A percentile compares a stretch with the other conserved stretches of the same genome.
phyloP scores from a whole-genome alignment of 495 filamentous ascomycete genomes.

The Astrothelium subdiscretum region DNA sequence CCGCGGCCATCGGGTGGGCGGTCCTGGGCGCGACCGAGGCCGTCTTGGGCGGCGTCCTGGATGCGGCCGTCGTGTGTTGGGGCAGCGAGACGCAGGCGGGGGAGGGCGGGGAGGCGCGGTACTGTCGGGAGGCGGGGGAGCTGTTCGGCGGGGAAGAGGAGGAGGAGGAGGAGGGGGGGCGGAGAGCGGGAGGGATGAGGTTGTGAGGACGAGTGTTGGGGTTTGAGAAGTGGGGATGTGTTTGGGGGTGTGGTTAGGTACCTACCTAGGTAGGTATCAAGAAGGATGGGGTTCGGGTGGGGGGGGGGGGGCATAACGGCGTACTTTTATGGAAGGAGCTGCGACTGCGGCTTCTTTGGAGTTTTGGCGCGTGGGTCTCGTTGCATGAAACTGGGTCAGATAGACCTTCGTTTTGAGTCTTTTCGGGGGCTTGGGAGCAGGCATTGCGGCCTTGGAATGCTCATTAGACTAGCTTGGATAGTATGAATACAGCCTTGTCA shows the following conservation, averaged over 20 bases:
- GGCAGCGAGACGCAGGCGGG: constrained; percentile 68
- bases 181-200: not conserved
- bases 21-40: constrained; percentile 92
- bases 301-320: too few relatives aligned
- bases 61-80: constrained; percentile 88
- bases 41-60: constrained; percentile 80
- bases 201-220: not conserved
- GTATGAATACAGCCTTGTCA: not conserved
- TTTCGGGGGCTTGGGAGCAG: not conserved
- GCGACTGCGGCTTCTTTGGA: not conserved
- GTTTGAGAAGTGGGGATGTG: not conserved
- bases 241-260: too few relatives aligned
- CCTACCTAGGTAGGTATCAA: too few relatives aligned
- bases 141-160: constrained; percentile 54
- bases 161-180: too few relatives aligned
- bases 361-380: not conserved
- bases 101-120: constrained; percentile 55
- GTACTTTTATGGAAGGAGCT: too few relatives aligned
- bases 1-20: constrained; percentile 89
- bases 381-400: not conserved
- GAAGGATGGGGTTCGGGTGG: not conserved
- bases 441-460: not conserved
- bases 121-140: constrained; percentile 76
- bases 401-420: not conserved
- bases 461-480: not conserved